Evolutionary conservation across 768 basidiomycete species (phyloP).

Genomic region (Naematelia aurantialba): DNA sequence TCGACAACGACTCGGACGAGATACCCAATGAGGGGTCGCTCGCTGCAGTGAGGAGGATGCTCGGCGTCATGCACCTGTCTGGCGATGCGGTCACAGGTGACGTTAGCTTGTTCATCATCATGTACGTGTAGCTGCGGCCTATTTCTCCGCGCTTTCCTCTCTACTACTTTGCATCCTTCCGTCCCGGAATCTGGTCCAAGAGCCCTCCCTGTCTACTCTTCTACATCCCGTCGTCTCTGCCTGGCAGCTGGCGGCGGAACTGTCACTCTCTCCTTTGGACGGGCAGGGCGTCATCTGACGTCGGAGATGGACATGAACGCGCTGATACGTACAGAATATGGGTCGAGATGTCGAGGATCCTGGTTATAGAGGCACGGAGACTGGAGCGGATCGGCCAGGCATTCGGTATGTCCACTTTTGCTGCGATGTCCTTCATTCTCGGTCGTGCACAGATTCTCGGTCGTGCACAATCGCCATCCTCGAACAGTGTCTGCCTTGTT

Average conservation of each 20-base stretch:
- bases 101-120: conserved; percentile 16
- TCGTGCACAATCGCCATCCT: too few species aligned
- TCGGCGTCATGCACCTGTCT: conserved; percentile 15
- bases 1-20: conserved; percentile 1
- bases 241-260: too few species aligned
- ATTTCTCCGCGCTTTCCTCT: too few species aligned
- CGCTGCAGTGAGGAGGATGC: conserved; percentile 9
- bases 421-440: too few species aligned
- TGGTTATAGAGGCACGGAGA: conserved; percentile 3
- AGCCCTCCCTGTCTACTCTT: too few species aligned
- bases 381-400: background rate
- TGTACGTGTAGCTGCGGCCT: conserved; percentile 8
- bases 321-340: conserved; percentile 13
- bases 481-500: too few species aligned
- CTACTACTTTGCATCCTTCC: background rate
- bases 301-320: background rate
- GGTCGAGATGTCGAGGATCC: conserved; percentile 7
- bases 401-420: background rate
- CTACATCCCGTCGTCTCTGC: too few species aligned
- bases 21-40: conserved; percentile 8
- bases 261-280: too few species aligned
- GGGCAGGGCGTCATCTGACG: too few species aligned
- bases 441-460: too few species aligned
- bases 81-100: conserved; percentile 18
- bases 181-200: too few species aligned